Conservation (phyloP, 75 land plant genomes). For the Pseudotsuga menziesii region DNA sequence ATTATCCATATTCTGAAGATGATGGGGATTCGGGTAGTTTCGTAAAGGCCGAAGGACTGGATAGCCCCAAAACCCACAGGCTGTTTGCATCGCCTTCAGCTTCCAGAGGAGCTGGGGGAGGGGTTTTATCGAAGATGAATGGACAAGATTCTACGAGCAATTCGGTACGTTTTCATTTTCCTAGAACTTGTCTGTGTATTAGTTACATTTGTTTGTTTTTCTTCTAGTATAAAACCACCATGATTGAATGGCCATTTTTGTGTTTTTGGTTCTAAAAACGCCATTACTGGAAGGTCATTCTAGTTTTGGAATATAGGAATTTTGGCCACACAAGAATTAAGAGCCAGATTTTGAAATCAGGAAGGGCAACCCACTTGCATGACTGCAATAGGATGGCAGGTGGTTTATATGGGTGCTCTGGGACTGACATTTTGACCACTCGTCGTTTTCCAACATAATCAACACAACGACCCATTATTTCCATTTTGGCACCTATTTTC, state of each 20-base stretch:
- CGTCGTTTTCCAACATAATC: too few relatives aligned
- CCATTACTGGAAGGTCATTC: neutral
- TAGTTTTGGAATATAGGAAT: neutral
- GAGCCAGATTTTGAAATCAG: too few relatives aligned
- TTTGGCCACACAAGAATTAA: too few relatives aligned
- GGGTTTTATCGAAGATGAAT: neutral
- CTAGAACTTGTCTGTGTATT: neutral
- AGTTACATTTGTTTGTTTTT: neutral
- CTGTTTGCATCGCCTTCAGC: neutral
- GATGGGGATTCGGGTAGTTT: slow-evolving; percentile 6
- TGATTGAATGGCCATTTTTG: neutral
- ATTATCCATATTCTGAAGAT: neutral
- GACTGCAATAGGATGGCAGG: too few relatives aligned
- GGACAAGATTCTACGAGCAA: neutral
- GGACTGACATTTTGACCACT: too few relatives aligned
- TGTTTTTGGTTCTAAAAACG: neutral
- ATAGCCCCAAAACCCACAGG: too few relatives aligned
- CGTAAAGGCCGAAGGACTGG: neutral
- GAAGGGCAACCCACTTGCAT: too few relatives aligned
- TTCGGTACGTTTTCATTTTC: neutral
- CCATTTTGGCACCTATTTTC: too few relatives aligned
- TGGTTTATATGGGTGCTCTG: too few relatives aligned
- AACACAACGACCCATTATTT: too few relatives aligned
- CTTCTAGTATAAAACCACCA: neutral
- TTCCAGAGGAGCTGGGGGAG: neutral